phyloP scores from a whole-genome alignment of 2,329 filamentous ascomycete genomes.

The Penicillium sp. region DNA sequence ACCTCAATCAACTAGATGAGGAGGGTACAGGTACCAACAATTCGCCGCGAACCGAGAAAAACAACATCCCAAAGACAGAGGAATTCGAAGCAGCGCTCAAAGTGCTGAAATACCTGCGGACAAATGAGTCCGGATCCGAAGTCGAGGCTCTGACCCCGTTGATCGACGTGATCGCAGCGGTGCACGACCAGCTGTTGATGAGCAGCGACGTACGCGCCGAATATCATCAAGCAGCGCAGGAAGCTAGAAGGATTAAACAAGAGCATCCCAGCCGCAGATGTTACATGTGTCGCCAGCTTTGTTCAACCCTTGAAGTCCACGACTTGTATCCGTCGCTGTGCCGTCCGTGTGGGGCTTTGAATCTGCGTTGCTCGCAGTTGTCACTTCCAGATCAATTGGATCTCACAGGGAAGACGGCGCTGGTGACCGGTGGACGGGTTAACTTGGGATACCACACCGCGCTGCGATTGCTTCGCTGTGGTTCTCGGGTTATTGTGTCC shows the following conservation, averaged over 20 bases:
- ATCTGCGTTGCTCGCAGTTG: conserved; percentile 25
- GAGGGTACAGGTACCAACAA: neutral
- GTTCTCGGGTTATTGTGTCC: conserved; percentile 21
- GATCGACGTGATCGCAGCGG: conserved; percentile 6
- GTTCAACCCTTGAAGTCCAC: conserved; percentile 14
- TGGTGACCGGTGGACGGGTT: conserved; percentile 35
- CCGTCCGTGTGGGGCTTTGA: conserved; percentile 20
- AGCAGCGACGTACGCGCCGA: conserved; percentile 2
- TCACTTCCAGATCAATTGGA: conserved; percentile 28
- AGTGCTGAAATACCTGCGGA: conserved; percentile 18
- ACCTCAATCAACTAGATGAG: conserved; percentile 14
- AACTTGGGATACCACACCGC: conserved; percentile 34
- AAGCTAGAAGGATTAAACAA: too few relatives aligned
- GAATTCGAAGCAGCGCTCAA: conserved; percentile 16
- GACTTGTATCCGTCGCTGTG: conserved; percentile 30
- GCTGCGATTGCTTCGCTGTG: conserved; percentile 33
- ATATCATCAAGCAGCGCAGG: neutral
- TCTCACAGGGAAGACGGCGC: conserved; percentile 24
- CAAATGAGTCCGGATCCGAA: conserved; percentile 5
- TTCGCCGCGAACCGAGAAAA: neutral
- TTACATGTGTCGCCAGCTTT: conserved; percentile 31
- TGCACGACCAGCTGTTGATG: conserved; percentile 9
- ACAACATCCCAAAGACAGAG: conserved; percentile 10
- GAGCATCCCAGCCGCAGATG: conserved; percentile 12
- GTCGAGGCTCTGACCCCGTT: conserved; percentile 5